A percentile compares a stretch with the other conserved stretches of the same genome.
Evolutionary conservation across 345 rosid species (phyloP).

Genomic region (Aquilaria sinensis): DNA sequence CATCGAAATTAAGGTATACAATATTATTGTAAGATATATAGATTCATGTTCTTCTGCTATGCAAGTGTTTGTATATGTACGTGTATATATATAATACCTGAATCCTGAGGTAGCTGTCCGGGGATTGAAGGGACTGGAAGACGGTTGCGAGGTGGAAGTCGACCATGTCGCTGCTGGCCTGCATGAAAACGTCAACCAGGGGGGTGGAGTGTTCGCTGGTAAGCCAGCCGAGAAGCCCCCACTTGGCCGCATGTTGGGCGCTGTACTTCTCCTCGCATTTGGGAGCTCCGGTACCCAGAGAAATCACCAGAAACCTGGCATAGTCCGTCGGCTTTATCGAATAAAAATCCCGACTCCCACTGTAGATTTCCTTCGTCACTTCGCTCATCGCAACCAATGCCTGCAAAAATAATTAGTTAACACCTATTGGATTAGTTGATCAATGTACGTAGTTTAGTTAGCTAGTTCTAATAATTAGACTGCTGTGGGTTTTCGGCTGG

Average conservation of each 20-base stretch:
- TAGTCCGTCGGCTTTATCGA: slow-evolving; percentile 41
- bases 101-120: slow-evolving; percentile 22
- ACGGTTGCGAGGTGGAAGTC: slow-evolving; percentile 48
- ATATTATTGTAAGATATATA: neutral
- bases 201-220: slow-evolving; percentile 43
- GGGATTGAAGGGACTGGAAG: slow-evolving; percentile 40
- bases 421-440: no score
- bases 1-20: neutral
- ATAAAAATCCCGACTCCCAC: slow-evolving; percentile 31
- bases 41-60: neutral
- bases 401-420: neutral
- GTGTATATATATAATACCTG: slow-evolving; percentile 11
- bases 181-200: slow-evolving; percentile 43
- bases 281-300: slow-evolving; percentile 50
- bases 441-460: neutral
- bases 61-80: neutral
- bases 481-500: neutral
- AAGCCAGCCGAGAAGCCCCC: slow-evolving; percentile 71
- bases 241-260: slow-evolving; percentile 42
- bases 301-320: slow-evolving; percentile 42
- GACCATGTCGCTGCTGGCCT: slow-evolving; percentile 63
- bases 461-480: neutral
- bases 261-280: slow-evolving; percentile 31
- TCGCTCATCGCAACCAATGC: slow-evolving; percentile 31
- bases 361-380: slow-evolving; percentile 29